These are phyloP conservation scores for Picochlorum sp. DNA, from an alignment of 139 green algal genomes.

Conservation along the genomic window DNA sequence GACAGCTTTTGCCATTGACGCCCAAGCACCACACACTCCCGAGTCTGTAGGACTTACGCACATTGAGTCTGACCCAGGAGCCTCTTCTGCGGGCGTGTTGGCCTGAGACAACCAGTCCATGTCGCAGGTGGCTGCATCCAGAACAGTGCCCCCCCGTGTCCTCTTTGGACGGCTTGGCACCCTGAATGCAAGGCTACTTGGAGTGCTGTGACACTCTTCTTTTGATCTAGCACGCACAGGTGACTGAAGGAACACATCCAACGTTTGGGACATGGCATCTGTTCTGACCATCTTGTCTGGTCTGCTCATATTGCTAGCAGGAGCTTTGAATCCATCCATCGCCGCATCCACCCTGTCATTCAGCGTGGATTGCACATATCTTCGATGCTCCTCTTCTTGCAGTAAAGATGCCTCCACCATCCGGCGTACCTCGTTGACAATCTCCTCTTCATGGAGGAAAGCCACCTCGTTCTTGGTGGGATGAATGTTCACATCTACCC, in stretches of 20 bases:
- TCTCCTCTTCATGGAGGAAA: conserved; percentile 76
- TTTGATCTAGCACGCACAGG: neutral
- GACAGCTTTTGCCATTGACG: neutral
- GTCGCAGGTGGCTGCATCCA: neutral
- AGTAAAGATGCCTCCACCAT: conserved; percentile 63
- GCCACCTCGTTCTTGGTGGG: conserved; percentile 92
- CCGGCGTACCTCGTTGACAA: conserved; percentile 48
- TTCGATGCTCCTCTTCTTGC: conserved; percentile 51
- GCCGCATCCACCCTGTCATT: conserved; percentile 10
- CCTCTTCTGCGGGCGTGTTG: no score
- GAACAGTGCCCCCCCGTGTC: no score
- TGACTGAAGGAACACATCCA: conserved; percentile 51
- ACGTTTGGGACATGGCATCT: conserved; percentile 44
- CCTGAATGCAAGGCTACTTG: no score
- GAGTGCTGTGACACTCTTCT: no score
- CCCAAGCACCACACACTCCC: no score
- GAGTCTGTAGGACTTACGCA: no score
- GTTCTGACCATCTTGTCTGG: conserved; percentile 60
- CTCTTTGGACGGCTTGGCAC: no score
- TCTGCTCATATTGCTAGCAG: neutral
- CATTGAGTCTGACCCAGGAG: no score
- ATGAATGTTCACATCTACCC: conserved; percentile 96
- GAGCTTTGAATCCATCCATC: neutral
- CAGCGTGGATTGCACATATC: conserved; percentile 51
- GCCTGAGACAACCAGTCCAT: neutral